phyloP scores from a whole-genome alignment of 2,329 filamentous ascomycete species.

The Fusarium tjaetaba region DNA sequence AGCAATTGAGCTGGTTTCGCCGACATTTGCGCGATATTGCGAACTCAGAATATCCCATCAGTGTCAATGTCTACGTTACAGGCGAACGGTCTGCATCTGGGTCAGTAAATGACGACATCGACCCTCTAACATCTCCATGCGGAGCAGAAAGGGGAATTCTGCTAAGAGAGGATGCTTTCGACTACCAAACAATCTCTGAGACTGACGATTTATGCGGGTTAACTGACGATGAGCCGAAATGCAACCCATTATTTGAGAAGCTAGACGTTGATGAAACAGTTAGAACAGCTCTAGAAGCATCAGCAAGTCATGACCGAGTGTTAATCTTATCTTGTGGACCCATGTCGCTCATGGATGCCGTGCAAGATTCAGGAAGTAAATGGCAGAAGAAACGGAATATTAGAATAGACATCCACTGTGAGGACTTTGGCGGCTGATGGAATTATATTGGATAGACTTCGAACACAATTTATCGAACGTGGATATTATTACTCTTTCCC shows the following conservation, averaged over 20 bases:
- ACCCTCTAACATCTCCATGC: rapidly evolving
- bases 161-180: rapidly evolving
- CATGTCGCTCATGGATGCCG: background rate
- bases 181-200: background rate
- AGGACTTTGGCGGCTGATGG: background rate
- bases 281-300: rapidly evolving
- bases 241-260: background rate
- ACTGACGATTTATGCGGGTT: rapidly evolving
- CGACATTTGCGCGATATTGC: background rate
- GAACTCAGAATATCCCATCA: background rate
- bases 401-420: background rate
- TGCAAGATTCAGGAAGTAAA: background rate
- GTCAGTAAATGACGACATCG: rapidly evolving
- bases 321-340: background rate
- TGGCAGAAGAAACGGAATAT: background rate
- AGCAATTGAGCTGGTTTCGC: background rate
- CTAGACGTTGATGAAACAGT: background rate
- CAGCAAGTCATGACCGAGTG: background rate
- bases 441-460: rapidly evolving
- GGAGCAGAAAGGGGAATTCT: background rate
- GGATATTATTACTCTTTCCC: rapidly evolving
- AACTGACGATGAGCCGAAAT: background rate
- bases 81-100: background rate
- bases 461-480: rapidly evolving
- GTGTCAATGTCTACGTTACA: background rate